Evolutionary conservation across 768 basidiomycete species (phyloP), one percentile per base, ranked within the genome.

Genomic region (Hortiboletus campestris): DNA sequence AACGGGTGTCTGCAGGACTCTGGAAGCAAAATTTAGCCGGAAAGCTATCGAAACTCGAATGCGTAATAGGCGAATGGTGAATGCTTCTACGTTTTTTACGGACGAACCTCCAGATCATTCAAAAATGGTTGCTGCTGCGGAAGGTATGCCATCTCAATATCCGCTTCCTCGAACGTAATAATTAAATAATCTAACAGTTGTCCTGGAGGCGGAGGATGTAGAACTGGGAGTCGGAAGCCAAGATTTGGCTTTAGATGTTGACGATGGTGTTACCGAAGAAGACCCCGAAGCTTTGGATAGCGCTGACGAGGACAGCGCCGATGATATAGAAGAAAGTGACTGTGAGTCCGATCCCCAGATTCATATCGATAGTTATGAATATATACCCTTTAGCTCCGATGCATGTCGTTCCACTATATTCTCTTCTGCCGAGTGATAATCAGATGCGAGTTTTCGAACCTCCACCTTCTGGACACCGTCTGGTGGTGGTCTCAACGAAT

Each of bases 401-500:
- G 89, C 91, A 98, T 65, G 79, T 99, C 46, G 82, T 99, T 1
- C 95, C 97, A 0, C 75, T 99, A 2, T 98, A 98, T 72, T 97
- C 97, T 4, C 78, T 98, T 5, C 76, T 98, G 3, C 80, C 97
- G 2, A 93, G 88, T 55, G 94, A 98, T 52, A 91, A 93, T 69
- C 97, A 99, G 67, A 94, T 98, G 89, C 80, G 80, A 19, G 95
- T 98, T 3, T 99, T 99, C 67, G 75, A 86, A 56, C 77, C 86
- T 1, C 93, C 95, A 13, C 97, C 97, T 5, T 72, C 77, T 6
- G 90, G 87, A 6, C 75, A 78, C 56, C 89, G 97, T 35, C 79
- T 99, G 4, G 94, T 98, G 14, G 93, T 98, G 16, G 87, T 99
- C 6, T 85, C 96, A 2, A 98, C 96, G 2, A 98, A 98, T 68